phyloP scores from a whole-genome alignment of 73 alveolate species.

The Paramecium biaurelia region DNA sequence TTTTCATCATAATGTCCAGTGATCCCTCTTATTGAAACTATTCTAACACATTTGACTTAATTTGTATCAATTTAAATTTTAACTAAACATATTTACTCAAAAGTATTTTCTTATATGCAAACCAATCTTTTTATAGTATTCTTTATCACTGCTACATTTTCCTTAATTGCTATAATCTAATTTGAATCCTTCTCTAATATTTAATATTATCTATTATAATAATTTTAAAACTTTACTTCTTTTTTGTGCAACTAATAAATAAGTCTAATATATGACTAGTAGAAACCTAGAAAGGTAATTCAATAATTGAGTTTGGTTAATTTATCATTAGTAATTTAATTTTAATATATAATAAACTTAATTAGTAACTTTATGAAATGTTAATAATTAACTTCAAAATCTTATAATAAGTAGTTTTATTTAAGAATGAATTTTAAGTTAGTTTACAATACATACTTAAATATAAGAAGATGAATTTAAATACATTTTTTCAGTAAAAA shows the following conservation, averaged over 20 bases:
- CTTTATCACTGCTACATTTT: conserved; percentile 28
- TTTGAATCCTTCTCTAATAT: conserved; percentile 1
- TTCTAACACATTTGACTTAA: conserved; percentile 33
- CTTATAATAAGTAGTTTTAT: not conserved
- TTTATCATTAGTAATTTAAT: not conserved
- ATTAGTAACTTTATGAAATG: not conserved
- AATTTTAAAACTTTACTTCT: not conserved
- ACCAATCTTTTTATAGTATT: not conserved
- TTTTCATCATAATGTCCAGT: conserved; percentile 20
- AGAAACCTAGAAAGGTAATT: conserved; percentile 36
- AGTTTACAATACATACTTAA: not conserved
- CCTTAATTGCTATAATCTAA: conserved; percentile 8
- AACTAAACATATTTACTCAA: conserved; percentile 2
- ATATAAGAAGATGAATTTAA: not conserved
- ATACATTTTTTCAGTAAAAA: not conserved
- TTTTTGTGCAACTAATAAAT: not conserved
- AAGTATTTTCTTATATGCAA: not conserved
- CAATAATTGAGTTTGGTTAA: conserved; percentile 9
- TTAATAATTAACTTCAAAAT: not conserved
- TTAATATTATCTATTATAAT: not conserved
- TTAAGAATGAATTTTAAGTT: not conserved
- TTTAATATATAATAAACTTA: not conserved
- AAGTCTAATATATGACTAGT: not conserved
- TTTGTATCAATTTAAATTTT: conserved; percentile 18
- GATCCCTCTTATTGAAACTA: not conserved